Base-by-base conservation (phyloP, 176 grass and related monocot species). In the Coix lacrymajobi region DNA sequence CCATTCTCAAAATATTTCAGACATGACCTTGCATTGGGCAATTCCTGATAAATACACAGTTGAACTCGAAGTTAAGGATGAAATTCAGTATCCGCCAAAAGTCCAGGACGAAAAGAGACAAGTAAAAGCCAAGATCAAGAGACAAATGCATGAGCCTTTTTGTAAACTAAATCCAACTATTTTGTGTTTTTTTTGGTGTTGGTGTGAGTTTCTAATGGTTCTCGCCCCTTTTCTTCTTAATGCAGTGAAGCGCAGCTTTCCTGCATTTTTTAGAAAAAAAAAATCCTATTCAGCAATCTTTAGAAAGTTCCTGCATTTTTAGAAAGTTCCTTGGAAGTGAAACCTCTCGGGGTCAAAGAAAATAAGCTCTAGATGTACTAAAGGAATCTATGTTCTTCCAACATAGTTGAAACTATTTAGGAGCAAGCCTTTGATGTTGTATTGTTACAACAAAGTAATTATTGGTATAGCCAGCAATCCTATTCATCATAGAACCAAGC, bases 11-110 rank as follows among this genome's bases (percentile, higher is more conserved):
- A 91, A 87, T 99, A 96, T 78, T 99, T 99, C 17, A 82, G 84
- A 88, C 96, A 99, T 83, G 87, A 86, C 84, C 91, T 85, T 67
- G 96, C 91, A 90, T 96, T 99, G n/a, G 92, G 96, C 73, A 99
- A 82, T 77, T 93, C 96, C 96, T 99, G 90, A 86, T 38, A 87
- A 82, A 88, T 39, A 69, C 44, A 75, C 6, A 87, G 39, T 73
- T 39, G 51, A 68, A 41, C 46, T 81, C 78, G n/a, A 41, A 79
- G 75, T 83, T 79, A 84, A 74, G 20, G 31, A 81, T 77, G 72
- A 63, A 81, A 82, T 73, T 12, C 57, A 49, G 4, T 31, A 71
- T 60, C 45, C 34, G 58, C 40, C 14, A 56, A 28, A 78, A 69
- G 17, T 49, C 5, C 52, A 45, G 37, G 38, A 61, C 29, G 37